phyloP scores from a whole-genome alignment of 1,284 basidiomycete genomes.

The Ceratobasidium sp. region DNA sequence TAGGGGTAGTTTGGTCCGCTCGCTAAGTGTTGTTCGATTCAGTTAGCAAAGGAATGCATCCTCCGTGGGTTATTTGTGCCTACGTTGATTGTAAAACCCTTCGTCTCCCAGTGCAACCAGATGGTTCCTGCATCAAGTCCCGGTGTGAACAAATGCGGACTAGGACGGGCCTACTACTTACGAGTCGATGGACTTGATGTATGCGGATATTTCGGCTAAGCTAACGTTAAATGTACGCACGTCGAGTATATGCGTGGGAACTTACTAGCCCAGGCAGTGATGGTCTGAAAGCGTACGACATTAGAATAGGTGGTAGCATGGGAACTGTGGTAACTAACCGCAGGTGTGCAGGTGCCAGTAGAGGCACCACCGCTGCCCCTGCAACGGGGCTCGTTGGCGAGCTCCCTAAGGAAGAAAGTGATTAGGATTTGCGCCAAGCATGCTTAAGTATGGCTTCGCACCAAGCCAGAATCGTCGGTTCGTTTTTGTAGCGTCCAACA shows the following conservation, averaged over 20 bases:
- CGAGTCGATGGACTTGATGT: conserved; percentile 53
- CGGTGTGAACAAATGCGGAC: no score
- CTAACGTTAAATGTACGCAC: background rate
- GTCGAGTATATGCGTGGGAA: conserved; percentile 8
- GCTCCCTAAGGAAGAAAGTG: conserved; percentile 34
- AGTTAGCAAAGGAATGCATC: background rate
- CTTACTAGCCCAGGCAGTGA: conserved; percentile 16
- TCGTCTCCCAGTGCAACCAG: conserved; percentile 52
- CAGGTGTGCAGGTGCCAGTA: conserved; percentile 36
- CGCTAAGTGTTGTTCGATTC: background rate
- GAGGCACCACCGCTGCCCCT: conserved; percentile 42
- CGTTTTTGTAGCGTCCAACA: conserved; percentile 60
- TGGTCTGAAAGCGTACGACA: background rate
- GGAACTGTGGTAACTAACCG: background rate
- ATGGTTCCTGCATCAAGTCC: background rate
- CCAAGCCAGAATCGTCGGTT: conserved; percentile 58
- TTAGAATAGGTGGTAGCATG: no score
- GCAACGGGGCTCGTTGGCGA: conserved; percentile 52
- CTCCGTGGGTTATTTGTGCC: background rate
- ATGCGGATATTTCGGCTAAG: conserved; percentile 43
- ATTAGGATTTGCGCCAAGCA: background rate
- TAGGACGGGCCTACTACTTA: background rate
- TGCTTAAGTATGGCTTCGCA: conserved; percentile 51
- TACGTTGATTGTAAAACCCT: conserved; percentile 50
- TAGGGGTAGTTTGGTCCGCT: conserved; percentile 9